Evolutionary conservation across 306 rosid species (phyloP).

Genomic region (Echinosophora koreensis): DNA sequence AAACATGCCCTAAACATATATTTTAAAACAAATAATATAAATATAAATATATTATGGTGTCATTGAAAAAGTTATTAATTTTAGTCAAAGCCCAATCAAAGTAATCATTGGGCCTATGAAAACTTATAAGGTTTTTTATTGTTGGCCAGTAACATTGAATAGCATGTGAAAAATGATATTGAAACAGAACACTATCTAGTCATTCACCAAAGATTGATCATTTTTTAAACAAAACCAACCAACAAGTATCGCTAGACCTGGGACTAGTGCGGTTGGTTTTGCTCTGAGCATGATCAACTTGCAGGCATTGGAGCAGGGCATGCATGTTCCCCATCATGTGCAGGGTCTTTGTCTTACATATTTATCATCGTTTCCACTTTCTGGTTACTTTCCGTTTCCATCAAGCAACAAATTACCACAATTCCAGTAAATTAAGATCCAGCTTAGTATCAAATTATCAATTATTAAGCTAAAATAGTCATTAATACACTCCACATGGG

Average conservation of each 20-base stretch:
- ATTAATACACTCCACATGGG: background rate
- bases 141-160: background rate
- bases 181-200: background rate
- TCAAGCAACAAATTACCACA: background rate
- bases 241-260: no score
- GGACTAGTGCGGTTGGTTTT: constrained; percentile 35
- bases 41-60: no score
- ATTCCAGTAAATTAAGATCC: constrained; percentile 4
- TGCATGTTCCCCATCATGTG: constrained; percentile 27
- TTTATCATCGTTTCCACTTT: constrained; percentile 28
- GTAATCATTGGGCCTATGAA: constrained; percentile 34
- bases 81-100: constrained; percentile 3
- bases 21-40: no score
- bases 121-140: background rate
- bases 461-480: background rate
- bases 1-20: no score
- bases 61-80: no score
- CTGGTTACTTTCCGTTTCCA: constrained; percentile 20
- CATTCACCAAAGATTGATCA: background rate
- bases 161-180: constrained; percentile 24
- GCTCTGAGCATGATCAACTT: background rate
- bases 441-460: background rate
- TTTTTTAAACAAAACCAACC: no score
- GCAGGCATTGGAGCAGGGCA: constrained; percentile 1
- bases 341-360: background rate